Base-by-base conservation (phyloP, 805 yeast species). In the Metschnikowia gelsemii region DNA sequence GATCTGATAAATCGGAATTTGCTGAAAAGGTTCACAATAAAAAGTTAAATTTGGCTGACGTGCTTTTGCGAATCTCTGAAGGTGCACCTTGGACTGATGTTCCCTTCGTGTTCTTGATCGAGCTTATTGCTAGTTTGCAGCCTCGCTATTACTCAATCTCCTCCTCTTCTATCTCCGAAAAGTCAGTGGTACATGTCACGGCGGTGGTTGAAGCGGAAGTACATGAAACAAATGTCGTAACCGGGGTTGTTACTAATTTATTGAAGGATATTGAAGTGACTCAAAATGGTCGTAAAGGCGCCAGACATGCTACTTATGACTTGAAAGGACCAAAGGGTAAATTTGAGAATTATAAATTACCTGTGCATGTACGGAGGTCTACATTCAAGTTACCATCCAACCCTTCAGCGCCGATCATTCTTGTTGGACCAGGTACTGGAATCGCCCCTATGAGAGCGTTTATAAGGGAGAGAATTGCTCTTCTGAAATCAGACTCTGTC, bases 351-450 rank as follows among this genome's bases (percentile, higher is more conserved):
- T 76, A 49, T 59, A 85, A 83, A 57, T 72, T 89, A 40, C 97
- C 97, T 4, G 83, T 93, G 30, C 96, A 90, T 61, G 84, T 93
- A 34, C 87, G 98, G 67, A 88, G 93, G 66, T 90, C 98, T 5
- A 85, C 91, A 43, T 93, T 91, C 74, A 90, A 89, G 72, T 74
- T 93, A 50, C 99, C 99, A 16, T 74, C 89, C 6, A 87, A 87
- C 59, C 84, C 95, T 23, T 64, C 77, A 3, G 79, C 82, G 23
- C 97, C 98, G 13, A 75, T 91, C 17, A 88, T 91, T 55, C 79
- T 90, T 84, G 76, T 91, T 57, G 99, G 99, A 21, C 98, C 99
- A 33, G 99, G 99, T 51, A 93, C 99, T 3, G 99, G 99, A 63
- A 91, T 91, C 37, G 98, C 99, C 8, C 99, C 99, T 47, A 87